Conservation (phyloP, 495 filamentous ascomycete species). For the Talaromyces liani region DNA sequence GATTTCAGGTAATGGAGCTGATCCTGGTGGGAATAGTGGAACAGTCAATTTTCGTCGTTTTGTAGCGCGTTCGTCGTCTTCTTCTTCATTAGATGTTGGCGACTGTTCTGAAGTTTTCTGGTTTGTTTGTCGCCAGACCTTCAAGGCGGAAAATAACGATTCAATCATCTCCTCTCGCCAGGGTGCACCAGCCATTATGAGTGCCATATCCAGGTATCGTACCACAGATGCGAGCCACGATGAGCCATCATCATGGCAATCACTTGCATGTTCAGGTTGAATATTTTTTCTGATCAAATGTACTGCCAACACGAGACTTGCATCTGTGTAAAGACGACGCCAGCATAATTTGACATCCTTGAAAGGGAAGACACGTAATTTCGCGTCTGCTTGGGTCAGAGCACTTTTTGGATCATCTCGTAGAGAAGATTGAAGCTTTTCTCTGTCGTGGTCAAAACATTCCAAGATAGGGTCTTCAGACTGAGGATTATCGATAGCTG, state of each 20-base stretch:
- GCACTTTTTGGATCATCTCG: slow-evolving; percentile 25
- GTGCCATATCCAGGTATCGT: slow-evolving; percentile 62
- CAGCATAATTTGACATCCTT: slow-evolving; percentile 67
- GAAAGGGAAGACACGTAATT: slow-evolving; percentile 70
- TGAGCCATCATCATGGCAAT: slow-evolving; percentile 5
- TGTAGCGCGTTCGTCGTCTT: slow-evolving; percentile 13
- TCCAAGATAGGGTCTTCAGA: slow-evolving; percentile 35
- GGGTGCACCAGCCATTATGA: slow-evolving; percentile 75
- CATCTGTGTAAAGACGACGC: slow-evolving; percentile 72
- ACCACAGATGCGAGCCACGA: slow-evolving; percentile 43
- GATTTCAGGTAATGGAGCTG: slow-evolving; percentile 25
- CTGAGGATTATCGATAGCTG: slow-evolving; percentile 21
- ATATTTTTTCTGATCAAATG: slow-evolving; percentile 22
- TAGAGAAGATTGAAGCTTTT: slow-evolving; percentile 24
- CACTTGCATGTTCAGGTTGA: slow-evolving; percentile 7
- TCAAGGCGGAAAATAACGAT: slow-evolving; percentile 21
- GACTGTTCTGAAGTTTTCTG: background rate
- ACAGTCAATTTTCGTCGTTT: slow-evolving; percentile 30
- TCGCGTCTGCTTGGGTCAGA: slow-evolving; percentile 42
- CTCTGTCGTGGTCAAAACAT: slow-evolving; percentile 23
- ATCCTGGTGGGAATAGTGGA: slow-evolving; percentile 34
- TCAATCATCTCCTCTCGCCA: slow-evolving; percentile 57
- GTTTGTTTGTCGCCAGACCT: slow-evolving; percentile 16
- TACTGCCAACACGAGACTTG: slow-evolving; percentile 57
- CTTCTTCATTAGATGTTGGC: background rate